Base-by-base conservation (phyloP, 768 basidiomycete genomes). In the Auricularia cornea region DNA sequence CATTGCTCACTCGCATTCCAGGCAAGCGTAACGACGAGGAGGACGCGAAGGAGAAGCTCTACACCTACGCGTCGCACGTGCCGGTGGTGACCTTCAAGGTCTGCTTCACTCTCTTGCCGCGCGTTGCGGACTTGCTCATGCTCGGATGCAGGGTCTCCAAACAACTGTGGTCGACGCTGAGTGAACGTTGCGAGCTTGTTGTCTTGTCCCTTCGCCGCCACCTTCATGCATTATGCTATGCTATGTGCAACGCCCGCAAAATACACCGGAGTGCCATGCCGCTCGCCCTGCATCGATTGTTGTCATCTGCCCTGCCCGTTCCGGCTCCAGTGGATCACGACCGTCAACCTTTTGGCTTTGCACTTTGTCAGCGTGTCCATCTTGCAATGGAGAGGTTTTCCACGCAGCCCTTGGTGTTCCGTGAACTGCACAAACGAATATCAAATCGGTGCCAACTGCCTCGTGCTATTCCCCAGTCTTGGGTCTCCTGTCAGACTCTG, bases 21-120 rank as follows among this genome's bases (percentile, higher is more conserved):
- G 91, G 96, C 71, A 96, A 95, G 82, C 91, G 97, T 72, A 98
- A 98, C 77, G 96, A 99, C 78, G 95, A 98, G 70, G 96, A 99
- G 82, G 90, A 88, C 71, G 96, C 97, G 64, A 97, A 95, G 81
- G 95, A 96, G 83, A 97, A 95, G 81, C 88, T 97, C 63, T 98
- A 80, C 83, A 95, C 92, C 32, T 92, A 94, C 74, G 94, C 91
- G 67, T 84, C 84, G 64, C 84, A 90, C 73, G 87, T 97, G 62
- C 81, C 85, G 56, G 91, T 92, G 54, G 71, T 76, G 8, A 78
- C 87, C 54, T 94, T 93, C 88, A 95, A 96, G 88, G 94, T 88
- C 63, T 65, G 87, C 72, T 33, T 20, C 26, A 33, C 38, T 5
- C 59, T 1, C 41, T 59, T 59, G 40, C 62, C 51, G 57, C 51